Evolutionary conservation across 768 basidiomycete species (phyloP), one percentile per base, ranked within the genome.

Genomic region (Hypholoma fasciculare): DNA sequence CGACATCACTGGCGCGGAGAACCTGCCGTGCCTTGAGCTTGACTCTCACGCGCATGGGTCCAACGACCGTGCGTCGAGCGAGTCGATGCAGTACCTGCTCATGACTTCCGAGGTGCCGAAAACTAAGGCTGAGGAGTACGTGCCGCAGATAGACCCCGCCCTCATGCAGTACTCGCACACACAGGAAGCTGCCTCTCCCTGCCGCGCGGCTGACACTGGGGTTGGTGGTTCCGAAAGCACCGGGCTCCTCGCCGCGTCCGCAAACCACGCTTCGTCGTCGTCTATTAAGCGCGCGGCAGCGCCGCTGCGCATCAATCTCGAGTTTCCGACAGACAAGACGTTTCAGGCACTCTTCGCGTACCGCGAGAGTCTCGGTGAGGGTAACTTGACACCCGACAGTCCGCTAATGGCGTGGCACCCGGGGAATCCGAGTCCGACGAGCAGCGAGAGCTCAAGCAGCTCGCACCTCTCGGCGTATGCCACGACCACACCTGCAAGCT

Each of bases 261-360:
- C 30, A 9, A 34, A 34, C 30, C 30, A 34, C 30, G 6, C 56
- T 38, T 62, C 60, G 30, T 61, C 53, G 34, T 54, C 70, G 1
- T 65, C 66, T 11, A 65, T 71, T 48, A 67, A 67, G 48, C 72
- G 72, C 42, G 58, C 64, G 1, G 65, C 63, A 4, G 64, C 68
- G n/a, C 73, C 69, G 27, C 67, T 64, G 14, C 62, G 67, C 2
- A 59, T 75, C 27, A 59, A 73, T 44, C 63, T 74, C 46, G 65
- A 70, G 17, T 63, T 69, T 39, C 65, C 61, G 19, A 65, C 63
- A 20, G 66, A 71, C 49, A 66, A 60, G 51, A 61, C 67, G 2
- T 66, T 70, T 36, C 67, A 71, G 46, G 62, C 70, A 2, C 63
- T 72, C 53, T 56, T 70, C 20, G 59, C 60, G n/a, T 69, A 70